A percentile compares a stretch with the other conserved stretches of the same genome.
Conservation (phyloP, 2,329 filamentous ascomycete species). For the Thielaviopsis musarum region DNA sequence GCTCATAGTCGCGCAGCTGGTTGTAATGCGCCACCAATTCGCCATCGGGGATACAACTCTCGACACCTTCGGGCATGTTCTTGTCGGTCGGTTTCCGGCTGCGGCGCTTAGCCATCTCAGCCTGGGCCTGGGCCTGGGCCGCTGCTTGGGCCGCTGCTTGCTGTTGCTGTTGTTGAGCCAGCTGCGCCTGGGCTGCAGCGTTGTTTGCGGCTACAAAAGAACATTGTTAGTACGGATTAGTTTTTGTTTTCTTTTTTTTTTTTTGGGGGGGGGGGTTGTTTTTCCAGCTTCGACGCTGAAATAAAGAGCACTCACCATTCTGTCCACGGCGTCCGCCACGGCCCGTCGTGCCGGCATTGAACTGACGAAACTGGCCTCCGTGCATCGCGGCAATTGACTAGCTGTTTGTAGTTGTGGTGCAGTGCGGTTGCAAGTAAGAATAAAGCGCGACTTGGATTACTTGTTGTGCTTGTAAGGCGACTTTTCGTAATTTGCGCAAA, state of each 20-base stretch:
- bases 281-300: too few relatives aligned
- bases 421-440: too few relatives aligned
- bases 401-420: neutral
- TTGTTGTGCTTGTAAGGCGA: neutral
- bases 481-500: neutral
- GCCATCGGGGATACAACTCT: slow-evolving; percentile 57
- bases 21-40: slow-evolving; percentile 72
- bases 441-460: neutral
- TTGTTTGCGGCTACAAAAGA: neutral
- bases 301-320: slow-evolving; percentile 4
- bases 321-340: slow-evolving; percentile 5
- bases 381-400: slow-evolving; percentile 5
- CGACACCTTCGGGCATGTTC: slow-evolving; percentile 80
- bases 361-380: slow-evolving; percentile 11
- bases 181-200: slow-evolving; percentile 35
- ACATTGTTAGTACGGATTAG: neutral
- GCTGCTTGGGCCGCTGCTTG: slow-evolving; percentile 33
- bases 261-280: too few relatives aligned
- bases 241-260: too few relatives aligned
- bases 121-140: slow-evolving; percentile 32
- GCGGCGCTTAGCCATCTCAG: slow-evolving; percentile 59
- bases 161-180: slow-evolving; percentile 31
- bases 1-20: slow-evolving; percentile 71
- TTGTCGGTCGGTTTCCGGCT: slow-evolving; percentile 88
- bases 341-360: slow-evolving; percentile 6